phyloP scores from a whole-genome alignment of 1,284 basidiomycete genomes.

The Omphalotus olearius region DNA sequence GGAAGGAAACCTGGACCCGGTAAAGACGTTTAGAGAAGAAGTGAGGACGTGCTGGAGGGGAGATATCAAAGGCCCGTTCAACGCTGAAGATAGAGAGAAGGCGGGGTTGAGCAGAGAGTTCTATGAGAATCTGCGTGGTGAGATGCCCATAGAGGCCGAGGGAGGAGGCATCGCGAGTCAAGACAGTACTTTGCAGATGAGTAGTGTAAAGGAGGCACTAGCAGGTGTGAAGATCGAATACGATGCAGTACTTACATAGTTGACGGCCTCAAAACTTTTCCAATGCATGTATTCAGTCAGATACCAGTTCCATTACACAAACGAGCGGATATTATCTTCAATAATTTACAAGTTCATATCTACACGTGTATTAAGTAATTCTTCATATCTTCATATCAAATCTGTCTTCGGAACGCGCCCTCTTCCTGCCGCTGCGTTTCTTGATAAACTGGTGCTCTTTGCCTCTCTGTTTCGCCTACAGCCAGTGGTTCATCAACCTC shows the following conservation, averaged over 20 bases:
- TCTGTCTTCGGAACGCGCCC: too few species aligned
- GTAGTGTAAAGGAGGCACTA: background rate
- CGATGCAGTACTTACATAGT: background rate
- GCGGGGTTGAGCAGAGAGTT: conserved; percentile 72
- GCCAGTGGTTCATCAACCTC: too few species aligned
- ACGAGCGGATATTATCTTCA: too few species aligned
- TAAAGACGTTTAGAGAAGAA: conserved; percentile 70
- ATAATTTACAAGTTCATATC: too few species aligned
- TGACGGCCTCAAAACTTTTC: too few species aligned
- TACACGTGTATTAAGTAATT: too few species aligned
- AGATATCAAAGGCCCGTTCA: conserved; percentile 84
- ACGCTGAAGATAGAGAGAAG: conserved; percentile 68
- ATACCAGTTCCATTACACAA: too few species aligned
- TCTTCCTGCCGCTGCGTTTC: too few species aligned
- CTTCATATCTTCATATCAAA: too few species aligned
- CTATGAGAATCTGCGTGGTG: conserved; percentile 70
- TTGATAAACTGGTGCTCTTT: too few species aligned
- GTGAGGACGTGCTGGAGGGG: conserved; percentile 76
- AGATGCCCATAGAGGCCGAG: conserved; percentile 30
- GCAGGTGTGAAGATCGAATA: conserved; percentile 1
- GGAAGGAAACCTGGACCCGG: conserved; percentile 48
- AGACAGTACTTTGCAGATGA: background rate
- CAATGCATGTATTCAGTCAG: too few species aligned
- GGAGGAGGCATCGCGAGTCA: background rate
- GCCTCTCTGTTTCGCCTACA: too few species aligned